phyloP scores from a whole-genome alignment of 2,329 filamentous ascomycete genomes.

The Diplodia scrobiculata region DNA sequence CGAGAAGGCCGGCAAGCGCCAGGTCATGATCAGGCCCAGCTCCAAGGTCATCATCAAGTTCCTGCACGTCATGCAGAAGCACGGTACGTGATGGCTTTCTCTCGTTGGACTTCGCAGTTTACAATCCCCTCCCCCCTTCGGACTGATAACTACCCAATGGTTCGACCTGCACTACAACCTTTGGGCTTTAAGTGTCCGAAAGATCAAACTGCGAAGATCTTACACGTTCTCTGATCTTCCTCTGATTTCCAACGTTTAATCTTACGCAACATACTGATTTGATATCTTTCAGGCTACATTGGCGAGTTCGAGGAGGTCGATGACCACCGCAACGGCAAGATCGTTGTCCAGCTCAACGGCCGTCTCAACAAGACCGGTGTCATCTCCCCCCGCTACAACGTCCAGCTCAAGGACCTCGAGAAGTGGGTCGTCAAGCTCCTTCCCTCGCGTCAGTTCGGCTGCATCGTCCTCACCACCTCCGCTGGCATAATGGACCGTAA shows the following conservation, averaged over 20 bases:
- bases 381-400: conserved; percentile 99
- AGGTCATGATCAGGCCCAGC: conserved; percentile 95
- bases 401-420: conserved; percentile 95
- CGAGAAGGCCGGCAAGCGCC: conserved; percentile 99
- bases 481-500: conserved; percentile 91
- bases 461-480: conserved; percentile 98
- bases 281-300: conserved; percentile 75
- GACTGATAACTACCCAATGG: conserved; percentile 99
- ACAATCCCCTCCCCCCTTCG: conserved; percentile 59
- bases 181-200: conserved; percentile 99
- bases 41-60: conserved; percentile 99
- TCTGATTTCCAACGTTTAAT: conserved; percentile 92
- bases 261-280: conserved; percentile 81
- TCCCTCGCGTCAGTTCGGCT: conserved; percentile 99
- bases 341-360: conserved; percentile 98
- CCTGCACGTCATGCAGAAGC: conserved; percentile 98
- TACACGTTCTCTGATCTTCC: conserved; percentile 86
- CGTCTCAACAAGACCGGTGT: conserved; percentile 99
- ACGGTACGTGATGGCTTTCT: conserved; percentile 71
- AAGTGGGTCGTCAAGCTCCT: conserved; percentile 99
- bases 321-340: conserved; percentile 99
- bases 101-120: conserved; percentile 17
- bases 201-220: conserved; percentile 88
- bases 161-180: conserved; percentile 79
- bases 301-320: conserved; percentile 99